Percentiles rank a stretch among this genome's conserved stretches.
Conservation (phyloP, 768 basidiomycete species). For the Naematelia encephala region DNA sequence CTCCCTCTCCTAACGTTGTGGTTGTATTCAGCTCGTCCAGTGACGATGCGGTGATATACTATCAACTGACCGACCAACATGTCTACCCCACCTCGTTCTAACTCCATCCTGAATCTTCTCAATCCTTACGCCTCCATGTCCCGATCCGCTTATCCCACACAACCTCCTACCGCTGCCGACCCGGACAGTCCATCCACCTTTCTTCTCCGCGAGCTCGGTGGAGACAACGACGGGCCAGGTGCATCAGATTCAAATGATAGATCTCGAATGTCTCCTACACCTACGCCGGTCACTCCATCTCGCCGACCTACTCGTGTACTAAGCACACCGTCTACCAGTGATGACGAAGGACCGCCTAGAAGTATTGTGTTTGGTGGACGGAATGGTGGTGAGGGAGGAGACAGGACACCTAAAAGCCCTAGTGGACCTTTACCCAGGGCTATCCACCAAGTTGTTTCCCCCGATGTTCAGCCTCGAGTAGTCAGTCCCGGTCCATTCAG, state of each 20-base stretch:
- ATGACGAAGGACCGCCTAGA: slow-evolving; percentile 23
- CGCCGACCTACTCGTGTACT: slow-evolving; percentile 9
- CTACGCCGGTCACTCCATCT: slow-evolving; percentile 20
- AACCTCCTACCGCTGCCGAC: slow-evolving; percentile 15
- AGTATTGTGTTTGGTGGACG: slow-evolving; percentile 28
- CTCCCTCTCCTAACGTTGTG: too few relatives aligned
- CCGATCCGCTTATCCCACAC: slow-evolving; percentile 19
- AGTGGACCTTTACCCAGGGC: neutral
- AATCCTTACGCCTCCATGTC: slow-evolving; percentile 37
- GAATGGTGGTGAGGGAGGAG: neutral
- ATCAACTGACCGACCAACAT: slow-evolving; percentile 1
- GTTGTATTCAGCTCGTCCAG: neutral
- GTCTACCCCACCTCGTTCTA: slow-evolving; percentile 18
- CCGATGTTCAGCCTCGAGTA: neutral
- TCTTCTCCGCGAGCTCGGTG: slow-evolving; percentile 39
- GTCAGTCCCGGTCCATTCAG: slow-evolving; percentile 25
- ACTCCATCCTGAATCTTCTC: slow-evolving; percentile 24
- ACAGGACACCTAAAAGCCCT: slow-evolving; percentile 16
- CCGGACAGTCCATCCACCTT: slow-evolving; percentile 41
- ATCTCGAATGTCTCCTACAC: slow-evolving; percentile 12
- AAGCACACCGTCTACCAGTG: slow-evolving; percentile 22
- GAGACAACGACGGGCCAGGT: slow-evolving; percentile 9
- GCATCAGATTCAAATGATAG: slow-evolving; percentile 9
- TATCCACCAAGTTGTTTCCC: neutral
- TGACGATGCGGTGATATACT: neutral